Evolutionary conservation across 306 rosid genomes (phyloP), one percentile per base, ranked within the genome.

Genomic region (Sindora glabra): DNA sequence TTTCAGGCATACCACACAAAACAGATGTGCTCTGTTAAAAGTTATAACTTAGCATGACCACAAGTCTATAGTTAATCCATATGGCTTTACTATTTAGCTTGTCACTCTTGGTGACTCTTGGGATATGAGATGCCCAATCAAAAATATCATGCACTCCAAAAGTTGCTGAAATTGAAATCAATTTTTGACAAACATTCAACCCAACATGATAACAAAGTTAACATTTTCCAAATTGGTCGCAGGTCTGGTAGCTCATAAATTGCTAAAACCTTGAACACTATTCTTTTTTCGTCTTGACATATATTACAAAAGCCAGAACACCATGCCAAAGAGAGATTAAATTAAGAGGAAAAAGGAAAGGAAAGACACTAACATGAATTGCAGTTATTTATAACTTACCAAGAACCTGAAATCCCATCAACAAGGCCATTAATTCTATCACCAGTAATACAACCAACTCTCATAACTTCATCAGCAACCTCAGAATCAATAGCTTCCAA

Each of bases 341-440:
- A 1, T n/a, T n/a, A 47, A 38, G 44, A 62, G 34, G 23, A n/a
- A 50, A 6, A 21, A 50, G 41, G 27, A 36, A 9, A 4, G 2
- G 34, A 9, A 29, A 9, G 5, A 29, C 8, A 9, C n/a, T n/a
- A 22, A 57, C 32, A 29, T 2, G 37, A 57, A 37, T 21, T 49
- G 16, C 13, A 22, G 0, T 15, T 13, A 53, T n/a, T 29, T 34
- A 36, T 5, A 57, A 69, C 79, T 59, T 58, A 94, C 99, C 99
- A 94, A 71, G 62, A 74, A 5, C 99, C 99, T 40, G 99, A 94
- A 71, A 94, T 45, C 30, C 99, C 99, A 62, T 94, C 99, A 1
- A 94, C 99, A 19, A 94, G 80, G 0, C 97, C 99, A 70, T 94
- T 94, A 59, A 94, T 89, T 59, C 99, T 76, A 64, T 94, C 90